Conservation (phyloP, 805 yeast species). For the Suhomyces kilbournensis region DNA sequence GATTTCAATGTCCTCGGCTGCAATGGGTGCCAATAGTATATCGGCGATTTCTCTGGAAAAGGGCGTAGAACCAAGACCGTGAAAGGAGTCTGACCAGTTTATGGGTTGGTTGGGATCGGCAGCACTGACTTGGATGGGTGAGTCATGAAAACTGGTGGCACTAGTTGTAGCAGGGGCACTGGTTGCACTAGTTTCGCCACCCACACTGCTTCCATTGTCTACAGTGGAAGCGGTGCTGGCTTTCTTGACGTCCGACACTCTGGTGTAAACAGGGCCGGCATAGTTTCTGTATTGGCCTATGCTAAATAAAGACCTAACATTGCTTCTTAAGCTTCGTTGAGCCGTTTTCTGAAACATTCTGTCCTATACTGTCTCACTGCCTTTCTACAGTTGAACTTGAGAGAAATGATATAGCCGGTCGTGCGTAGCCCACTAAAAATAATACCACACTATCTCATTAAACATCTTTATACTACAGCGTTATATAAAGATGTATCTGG, state of each 20-base stretch:
- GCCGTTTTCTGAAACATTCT: background rate
- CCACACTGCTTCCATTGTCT: background rate
- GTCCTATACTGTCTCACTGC: background rate
- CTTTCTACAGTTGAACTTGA: background rate
- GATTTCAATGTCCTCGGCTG: constrained; percentile 76
- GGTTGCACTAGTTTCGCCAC: background rate
- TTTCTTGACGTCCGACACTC: constrained; percentile 4
- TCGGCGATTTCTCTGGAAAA: constrained; percentile 61
- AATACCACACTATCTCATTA: background rate
- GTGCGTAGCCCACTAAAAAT: background rate
- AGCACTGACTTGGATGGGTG: constrained; percentile 15
- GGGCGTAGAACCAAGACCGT: constrained; percentile 79
- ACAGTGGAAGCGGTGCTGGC: background rate
- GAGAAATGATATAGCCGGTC: background rate
- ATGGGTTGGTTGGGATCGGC: constrained; percentile 20
- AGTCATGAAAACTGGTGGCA: constrained; percentile 15
- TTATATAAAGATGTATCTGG: too few species aligned
- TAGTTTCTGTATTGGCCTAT: background rate
- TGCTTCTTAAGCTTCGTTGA: background rate
- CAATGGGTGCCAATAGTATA: constrained; percentile 60
- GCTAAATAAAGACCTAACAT: background rate
- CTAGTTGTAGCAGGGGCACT: background rate
- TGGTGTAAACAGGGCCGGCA: constrained; percentile 10
- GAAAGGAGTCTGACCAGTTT: constrained; percentile 86
- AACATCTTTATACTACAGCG: too few species aligned